These are phyloP conservation scores for Neurospora sp. DNA, from an alignment of 495 filamentous ascomycete genomes.

Conservation along the genomic window DNA sequence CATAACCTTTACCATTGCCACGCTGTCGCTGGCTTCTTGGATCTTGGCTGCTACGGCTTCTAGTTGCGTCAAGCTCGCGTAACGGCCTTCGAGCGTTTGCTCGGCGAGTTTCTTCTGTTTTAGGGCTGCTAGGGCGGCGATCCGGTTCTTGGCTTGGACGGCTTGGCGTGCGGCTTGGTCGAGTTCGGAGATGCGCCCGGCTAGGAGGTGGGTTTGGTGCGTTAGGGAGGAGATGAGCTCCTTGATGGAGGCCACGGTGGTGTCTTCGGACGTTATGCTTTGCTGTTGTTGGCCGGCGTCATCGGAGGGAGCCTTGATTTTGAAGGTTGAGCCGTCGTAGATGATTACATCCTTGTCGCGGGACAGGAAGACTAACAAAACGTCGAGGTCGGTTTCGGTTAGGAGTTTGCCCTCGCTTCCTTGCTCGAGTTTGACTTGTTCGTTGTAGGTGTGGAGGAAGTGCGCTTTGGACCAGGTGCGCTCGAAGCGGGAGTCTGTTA, in stretches of 20 bases:
- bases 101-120: constrained; percentile 74
- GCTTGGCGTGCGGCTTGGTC: constrained; percentile 54
- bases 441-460: constrained; percentile 50
- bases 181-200: constrained; percentile 46
- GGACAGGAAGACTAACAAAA: constrained; percentile 62
- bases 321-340: constrained; percentile 65
- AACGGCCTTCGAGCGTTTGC: constrained; percentile 54
- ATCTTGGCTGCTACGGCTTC: constrained; percentile 74
- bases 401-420: constrained; percentile 38
- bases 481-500: constrained; percentile 41
- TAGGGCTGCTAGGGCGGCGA: constrained; percentile 66
- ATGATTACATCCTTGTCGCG: constrained; percentile 55
- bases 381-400: constrained; percentile 54
- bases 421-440: constrained; percentile 23
- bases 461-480: constrained; percentile 56
- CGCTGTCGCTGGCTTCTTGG: constrained; percentile 73
- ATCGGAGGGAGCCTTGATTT: constrained; percentile 48
- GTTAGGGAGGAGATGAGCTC: constrained; percentile 52
- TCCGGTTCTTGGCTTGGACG: constrained; percentile 54
- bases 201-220: constrained; percentile 44
- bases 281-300: constrained; percentile 20
- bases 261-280: constrained; percentile 61
- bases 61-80: constrained; percentile 64
- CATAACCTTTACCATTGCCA: constrained; percentile 73
- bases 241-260: constrained; percentile 68